Conservation (phyloP, 2,329 filamentous ascomycete genomes). For the Penicillium psychrosexuale region DNA sequence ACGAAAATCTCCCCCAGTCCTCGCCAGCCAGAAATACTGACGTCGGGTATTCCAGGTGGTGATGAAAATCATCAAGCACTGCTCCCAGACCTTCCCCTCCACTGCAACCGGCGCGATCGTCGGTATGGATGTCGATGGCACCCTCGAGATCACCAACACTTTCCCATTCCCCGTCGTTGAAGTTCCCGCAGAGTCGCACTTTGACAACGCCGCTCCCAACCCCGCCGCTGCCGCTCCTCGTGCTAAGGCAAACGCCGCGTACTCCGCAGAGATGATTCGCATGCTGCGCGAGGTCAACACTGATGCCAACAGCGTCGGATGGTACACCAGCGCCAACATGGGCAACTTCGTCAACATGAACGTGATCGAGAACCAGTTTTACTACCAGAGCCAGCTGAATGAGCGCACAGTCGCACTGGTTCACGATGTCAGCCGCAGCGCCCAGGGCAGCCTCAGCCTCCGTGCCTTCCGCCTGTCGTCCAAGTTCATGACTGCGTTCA, state of each 20-base stretch:
- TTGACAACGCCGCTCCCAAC: slow-evolving; percentile 65
- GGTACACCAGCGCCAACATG: slow-evolving; percentile 98
- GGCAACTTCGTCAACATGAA: slow-evolving; percentile 94
- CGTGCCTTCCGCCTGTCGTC: slow-evolving; percentile 88
- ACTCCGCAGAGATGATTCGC: slow-evolving; percentile 96
- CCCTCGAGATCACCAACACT: slow-evolving; percentile 87
- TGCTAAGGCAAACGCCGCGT: slow-evolving; percentile 81
- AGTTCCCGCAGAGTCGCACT: slow-evolving; percentile 66
- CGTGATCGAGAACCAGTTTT: slow-evolving; percentile 96
- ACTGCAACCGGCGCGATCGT: slow-evolving; percentile 86
- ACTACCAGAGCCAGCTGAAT: slow-evolving; percentile 91
- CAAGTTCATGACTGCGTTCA: slow-evolving; percentile 84
- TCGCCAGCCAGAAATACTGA: slow-evolving; percentile 31
- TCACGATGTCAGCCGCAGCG: slow-evolving; percentile 92
- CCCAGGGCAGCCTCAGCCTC: slow-evolving; percentile 84
- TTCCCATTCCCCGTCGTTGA: slow-evolving; percentile 91
- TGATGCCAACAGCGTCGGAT: slow-evolving; percentile 95
- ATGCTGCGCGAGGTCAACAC: slow-evolving; percentile 96
- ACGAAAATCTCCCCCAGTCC: slow-evolving; percentile 32
- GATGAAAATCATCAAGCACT: slow-evolving; percentile 98
- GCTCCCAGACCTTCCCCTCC: slow-evolving; percentile 81
- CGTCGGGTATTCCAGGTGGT: slow-evolving; percentile 62
- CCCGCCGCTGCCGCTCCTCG: slow-evolving; percentile 84
- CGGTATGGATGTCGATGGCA: slow-evolving; percentile 80
- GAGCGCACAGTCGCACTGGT: slow-evolving; percentile 84